Evolutionary conservation across 2,329 filamentous ascomycete genomes (phyloP).

Genomic region (Diaporthe humulicola): DNA sequence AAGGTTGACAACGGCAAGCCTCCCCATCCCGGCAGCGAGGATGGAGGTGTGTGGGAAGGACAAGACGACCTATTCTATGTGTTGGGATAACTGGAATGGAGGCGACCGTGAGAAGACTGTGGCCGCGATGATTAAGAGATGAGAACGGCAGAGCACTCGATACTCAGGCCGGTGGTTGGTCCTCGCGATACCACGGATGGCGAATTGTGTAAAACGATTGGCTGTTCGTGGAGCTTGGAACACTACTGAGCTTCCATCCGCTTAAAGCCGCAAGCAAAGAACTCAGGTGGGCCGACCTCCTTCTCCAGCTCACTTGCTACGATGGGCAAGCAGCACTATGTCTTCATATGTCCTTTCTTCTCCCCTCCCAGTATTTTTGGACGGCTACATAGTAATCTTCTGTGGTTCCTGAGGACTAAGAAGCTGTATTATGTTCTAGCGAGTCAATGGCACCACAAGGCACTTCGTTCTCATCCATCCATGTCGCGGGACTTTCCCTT

Average conservation of each 20-base stretch:
- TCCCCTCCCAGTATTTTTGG: not conserved
- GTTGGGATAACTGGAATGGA: conserved; percentile 47
- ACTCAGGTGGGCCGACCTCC: not conserved
- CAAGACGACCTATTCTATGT: conserved; percentile 43
- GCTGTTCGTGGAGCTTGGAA: not conserved
- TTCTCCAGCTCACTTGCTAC: not conserved
- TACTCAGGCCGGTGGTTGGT: not conserved
- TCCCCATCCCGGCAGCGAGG: conserved; percentile 42
- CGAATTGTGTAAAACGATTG: not conserved
- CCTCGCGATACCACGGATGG: not conserved
- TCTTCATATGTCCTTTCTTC: not conserved
- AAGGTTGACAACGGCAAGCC: conserved; percentile 45
- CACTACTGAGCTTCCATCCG: not conserved
- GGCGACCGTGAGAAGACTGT: not conserved
- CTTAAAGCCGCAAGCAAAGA: not conserved
- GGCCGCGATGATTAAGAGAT: not conserved
- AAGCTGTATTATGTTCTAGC: not conserved
- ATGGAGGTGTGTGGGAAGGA: conserved; percentile 45
- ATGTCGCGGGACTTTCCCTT: not conserved
- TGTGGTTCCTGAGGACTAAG: not conserved
- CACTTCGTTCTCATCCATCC: not conserved
- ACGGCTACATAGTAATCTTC: not conserved
- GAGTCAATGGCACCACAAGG: not conserved
- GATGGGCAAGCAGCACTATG: not conserved
- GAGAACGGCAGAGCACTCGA: not conserved